A percentile compares a stretch with the other conserved stretches of the same genome.
phyloP scores from a whole-genome alignment of 1,284 basidiomycete species.

The Somion occarium region DNA sequence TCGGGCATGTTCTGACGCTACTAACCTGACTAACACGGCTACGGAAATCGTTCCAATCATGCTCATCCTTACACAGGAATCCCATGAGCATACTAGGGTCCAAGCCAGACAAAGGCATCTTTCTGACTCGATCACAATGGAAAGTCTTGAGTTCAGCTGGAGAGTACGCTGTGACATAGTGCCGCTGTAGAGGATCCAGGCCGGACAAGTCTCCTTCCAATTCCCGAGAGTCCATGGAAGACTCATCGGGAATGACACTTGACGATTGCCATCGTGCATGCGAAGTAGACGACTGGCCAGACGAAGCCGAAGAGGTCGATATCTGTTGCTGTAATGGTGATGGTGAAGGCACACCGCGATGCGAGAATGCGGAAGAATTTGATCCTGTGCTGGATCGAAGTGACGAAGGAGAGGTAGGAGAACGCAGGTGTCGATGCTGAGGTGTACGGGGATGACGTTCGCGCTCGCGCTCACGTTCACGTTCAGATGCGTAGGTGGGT shows the following conservation, averaged over 20 bases:
- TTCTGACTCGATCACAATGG: conserved; percentile 90
- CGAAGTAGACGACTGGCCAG: conserved; percentile 26
- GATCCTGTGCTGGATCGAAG: conserved; percentile 40
- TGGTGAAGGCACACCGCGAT: conserved; percentile 49
- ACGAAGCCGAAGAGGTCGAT: conserved; percentile 36
- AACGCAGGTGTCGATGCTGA: conserved; percentile 28
- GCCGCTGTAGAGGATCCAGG: conserved; percentile 45
- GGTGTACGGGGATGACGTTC: conserved; percentile 27
- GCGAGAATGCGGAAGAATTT: conserved; percentile 47
- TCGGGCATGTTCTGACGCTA: conserved; percentile 6
- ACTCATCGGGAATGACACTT: conserved; percentile 26
- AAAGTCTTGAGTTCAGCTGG: conserved; percentile 77
- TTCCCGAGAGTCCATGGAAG: conserved; percentile 34
- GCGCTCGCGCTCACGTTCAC: conserved; percentile 18
- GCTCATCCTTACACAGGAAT: conserved; percentile 80
- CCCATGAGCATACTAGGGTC: conserved; percentile 98
- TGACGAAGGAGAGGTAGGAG: conserved; percentile 52
- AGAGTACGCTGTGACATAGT: conserved; percentile 63
- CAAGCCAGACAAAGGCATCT: conserved; percentile 87
- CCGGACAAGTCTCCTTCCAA: conserved; percentile 24
- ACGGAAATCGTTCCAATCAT: conserved; percentile 82
- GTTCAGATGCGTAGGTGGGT: conserved; percentile 18
- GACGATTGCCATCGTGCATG: conserved; percentile 31
- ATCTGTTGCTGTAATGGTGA: conserved; percentile 59
- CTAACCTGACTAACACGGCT: conserved; percentile 64